Percentiles rank a stretch among this genome's conserved stretches.
Evolutionary conservation across 768 basidiomycete species (phyloP).

Genomic region (Rhodosporidiobolus sp.): DNA sequence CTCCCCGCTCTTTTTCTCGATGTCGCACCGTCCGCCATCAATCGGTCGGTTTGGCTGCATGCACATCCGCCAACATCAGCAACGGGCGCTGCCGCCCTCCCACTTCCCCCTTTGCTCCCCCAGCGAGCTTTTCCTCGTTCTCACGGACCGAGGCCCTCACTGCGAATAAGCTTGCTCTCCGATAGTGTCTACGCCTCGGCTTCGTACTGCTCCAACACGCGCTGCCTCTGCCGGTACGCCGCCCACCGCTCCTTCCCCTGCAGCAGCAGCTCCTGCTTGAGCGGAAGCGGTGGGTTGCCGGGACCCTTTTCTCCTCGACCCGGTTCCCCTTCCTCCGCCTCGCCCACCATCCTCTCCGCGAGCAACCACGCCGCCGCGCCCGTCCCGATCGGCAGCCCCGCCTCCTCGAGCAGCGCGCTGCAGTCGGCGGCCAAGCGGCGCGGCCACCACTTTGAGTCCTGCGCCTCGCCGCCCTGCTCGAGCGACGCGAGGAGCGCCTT

Average conservation of each 20-base stretch:
- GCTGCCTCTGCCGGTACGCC: conserved; percentile 21
- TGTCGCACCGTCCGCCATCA: no score
- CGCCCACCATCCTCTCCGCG: conserved; percentile 7
- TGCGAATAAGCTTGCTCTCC: neutral
- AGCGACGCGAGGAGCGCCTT: conserved; percentile 12
- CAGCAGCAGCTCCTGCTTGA: conserved; percentile 22
- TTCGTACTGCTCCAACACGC: neutral
- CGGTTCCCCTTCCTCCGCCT: neutral
- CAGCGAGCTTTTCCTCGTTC: neutral
- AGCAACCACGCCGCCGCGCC: conserved; percentile 13
- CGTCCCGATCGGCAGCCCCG: conserved; percentile 23
- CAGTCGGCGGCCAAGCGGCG: conserved; percentile 23
- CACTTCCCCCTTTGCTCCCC: no score
- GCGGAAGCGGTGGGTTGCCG: no score
- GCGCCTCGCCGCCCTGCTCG: conserved; percentile 3
- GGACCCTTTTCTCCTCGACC: neutral
- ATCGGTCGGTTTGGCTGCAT: no score
- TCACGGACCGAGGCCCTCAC: neutral
- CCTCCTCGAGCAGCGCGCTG: conserved; percentile 29
- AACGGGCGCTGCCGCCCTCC: no score
- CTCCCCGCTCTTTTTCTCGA: no score
- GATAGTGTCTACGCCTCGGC: no score
- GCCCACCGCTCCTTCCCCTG: conserved; percentile 36
- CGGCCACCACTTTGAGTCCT: conserved; percentile 26
- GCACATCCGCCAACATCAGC: no score